Evolutionary conservation across 805 yeast species (phyloP), one percentile per base, ranked within the genome.

Genomic region (Wickerhamomyces strasburgensis): DNA sequence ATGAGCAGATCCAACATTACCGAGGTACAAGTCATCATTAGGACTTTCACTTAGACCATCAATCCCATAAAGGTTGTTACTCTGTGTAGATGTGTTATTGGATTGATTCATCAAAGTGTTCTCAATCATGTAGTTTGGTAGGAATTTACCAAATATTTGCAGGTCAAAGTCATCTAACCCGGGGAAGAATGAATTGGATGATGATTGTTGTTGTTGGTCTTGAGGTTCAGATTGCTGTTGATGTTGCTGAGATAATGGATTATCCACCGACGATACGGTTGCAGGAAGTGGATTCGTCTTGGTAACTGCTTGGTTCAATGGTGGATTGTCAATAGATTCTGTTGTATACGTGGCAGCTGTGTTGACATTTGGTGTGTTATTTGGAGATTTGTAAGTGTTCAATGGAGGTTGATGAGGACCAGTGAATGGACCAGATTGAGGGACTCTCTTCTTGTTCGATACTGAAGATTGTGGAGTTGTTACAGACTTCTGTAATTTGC

Each of bases 51-150:
- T 38, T 7, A 35, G 38, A 5, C 41, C 33, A 1, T 18, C 29
- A 25, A 34, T 34, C 33, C 26, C 23, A 21, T 34, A 25, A 7
- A 31, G 27, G 10, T 27, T 31, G 19, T 36, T 36, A 2, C 17
- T 21, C 37, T 30, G 27, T 3, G 29, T 26, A 4, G 30, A 17
- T 13, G 24, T 19, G 15, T 34, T 34, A 13, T 26, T 23, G 3
- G 27, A 24, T 15, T 31, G n/a, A 26, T 19, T 11, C 26, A 33
- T 33, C 32, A 5, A 33, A n/a, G 31, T 34, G 9, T 7, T 38
- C 27, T 42, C 40, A 5, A 78, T 66, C 90, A 84, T 83, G 52
- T 82, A 83, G 0, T 93, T 88, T 1, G 95, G 95, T 30, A 85
- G 56, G 43, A 81, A 80, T 21, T 81, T 64, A 1, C 95, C 95